Base-by-base conservation (phyloP, 495 filamentous ascomycete species). In the Friedmanniomyces endolithicus region DNA sequence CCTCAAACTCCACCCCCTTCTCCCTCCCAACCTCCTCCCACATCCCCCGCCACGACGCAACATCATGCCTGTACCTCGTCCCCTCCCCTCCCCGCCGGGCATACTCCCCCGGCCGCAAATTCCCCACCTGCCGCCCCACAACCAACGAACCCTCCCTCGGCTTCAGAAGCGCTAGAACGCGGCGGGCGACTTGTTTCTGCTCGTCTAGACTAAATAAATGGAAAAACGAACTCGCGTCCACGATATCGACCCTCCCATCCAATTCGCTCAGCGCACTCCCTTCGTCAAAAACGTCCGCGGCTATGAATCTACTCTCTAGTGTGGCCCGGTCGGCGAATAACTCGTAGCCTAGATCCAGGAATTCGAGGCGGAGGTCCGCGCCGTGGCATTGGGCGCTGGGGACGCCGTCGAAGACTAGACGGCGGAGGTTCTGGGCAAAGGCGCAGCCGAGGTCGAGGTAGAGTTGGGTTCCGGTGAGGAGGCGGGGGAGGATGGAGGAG, bases 141-240 rank as follows among this genome's bases (percentile, higher is more conserved):
- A 81, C 58, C 40, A 77, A 59, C 9, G 70, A 71, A 1, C 75
- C 76, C 8, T 65, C 63, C 39, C 64, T 53, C 1, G 67, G 67
- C 24, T 65, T 65, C 12, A 82, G 63, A 8, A 85, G 64, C 23
- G 52, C 58, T 0, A 75, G 63, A 3, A 84, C 59, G 6, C 68
- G 64, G 55, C 72, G 73, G 1, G 71, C 74, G 9, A 76, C 60
- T 0, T 59, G 37, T 9, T 78, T 63, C 57, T 85, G 82, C 7
- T 75, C 64, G 0, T 75, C 70, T 59, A 68, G 78, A n/a, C 56
- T 58, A 52, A 82, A 86, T 7, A 84, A 68, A 51, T 85, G 81
- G 41, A 86, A 75, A 57, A 86, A 79, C 0, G 72, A 73, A 0
- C 68, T 67, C 0, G 74, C 70, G 56, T 80, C 74, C 31, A 82